These are phyloP conservation scores for Rhodotorula paludigena DNA, from an alignment of 768 basidiomycete species.

Conservation along the genomic window DNA sequence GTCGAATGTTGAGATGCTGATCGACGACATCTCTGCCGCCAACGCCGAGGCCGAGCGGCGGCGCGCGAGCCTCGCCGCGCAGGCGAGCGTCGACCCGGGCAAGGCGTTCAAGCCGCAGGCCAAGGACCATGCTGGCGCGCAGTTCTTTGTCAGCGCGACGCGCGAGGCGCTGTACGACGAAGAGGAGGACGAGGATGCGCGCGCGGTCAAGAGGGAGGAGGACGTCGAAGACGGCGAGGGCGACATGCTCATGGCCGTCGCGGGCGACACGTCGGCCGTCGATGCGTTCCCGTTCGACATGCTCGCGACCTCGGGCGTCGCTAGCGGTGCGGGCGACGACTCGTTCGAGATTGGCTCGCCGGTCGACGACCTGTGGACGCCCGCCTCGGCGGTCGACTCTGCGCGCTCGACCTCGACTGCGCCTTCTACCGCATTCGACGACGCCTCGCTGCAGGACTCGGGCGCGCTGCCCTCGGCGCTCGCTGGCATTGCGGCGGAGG, in stretches of 20 bases:
- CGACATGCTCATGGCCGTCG: too few species aligned
- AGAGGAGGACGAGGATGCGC: neutral
- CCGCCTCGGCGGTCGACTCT: neutral
- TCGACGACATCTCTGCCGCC: constrained; percentile 1
- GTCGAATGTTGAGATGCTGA: too few species aligned
- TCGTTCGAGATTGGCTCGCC: constrained; percentile 4
- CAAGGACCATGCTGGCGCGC: neutral
- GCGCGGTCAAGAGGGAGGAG: neutral
- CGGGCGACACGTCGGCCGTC: neutral
- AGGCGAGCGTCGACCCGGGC: constrained; percentile 2
- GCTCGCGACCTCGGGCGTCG: too few species aligned
- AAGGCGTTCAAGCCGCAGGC: constrained; percentile 14
- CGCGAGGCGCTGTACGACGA: neutral
- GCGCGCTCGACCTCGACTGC: neutral
- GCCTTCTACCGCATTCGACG: neutral
- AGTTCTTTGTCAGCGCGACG: constrained; percentile 16
- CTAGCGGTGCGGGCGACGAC: too few species aligned
- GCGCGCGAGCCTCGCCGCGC: neutral
- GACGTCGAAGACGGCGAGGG: neutral
- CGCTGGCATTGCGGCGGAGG: neutral
- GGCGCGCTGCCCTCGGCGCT: neutral
- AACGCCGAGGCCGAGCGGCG: constrained; percentile 8
- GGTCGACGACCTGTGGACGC: constrained; percentile 20
- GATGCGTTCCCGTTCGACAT: neutral
- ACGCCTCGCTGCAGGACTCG: too few species aligned